Base-by-base conservation (phyloP, 2,329 filamentous ascomycete species). In the Sclerotinia minor region DNA sequence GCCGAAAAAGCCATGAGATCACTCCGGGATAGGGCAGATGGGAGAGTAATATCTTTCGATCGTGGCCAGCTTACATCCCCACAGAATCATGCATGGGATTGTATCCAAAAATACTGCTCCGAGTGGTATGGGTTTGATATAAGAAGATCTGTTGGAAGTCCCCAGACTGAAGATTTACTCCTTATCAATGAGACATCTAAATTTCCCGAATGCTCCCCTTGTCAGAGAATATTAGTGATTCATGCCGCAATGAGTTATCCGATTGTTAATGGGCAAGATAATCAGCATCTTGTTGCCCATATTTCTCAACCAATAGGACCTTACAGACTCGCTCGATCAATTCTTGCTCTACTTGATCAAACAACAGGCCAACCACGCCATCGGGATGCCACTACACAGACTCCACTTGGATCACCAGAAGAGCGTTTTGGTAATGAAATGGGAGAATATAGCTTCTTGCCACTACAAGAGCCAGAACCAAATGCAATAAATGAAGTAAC, bases 61-160 rank as follows among this genome's bases (percentile, higher is more conserved):
- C 67, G 69, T 24, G 50, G 61, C 26, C 24, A 26, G 6, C 29
- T 67, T 59, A 45, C 49, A 52, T 6, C 53, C 69, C 15, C 70
- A 59, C 19, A 68, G 67, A 35, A 38, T 71, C 7, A 26, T 29
- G 69, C 66, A 1, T 76, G 75, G 75, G 53, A 68, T 21, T 74
- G 71, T 64, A 72, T 75, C 26, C 58, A 72, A 53, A 70, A 49
- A 35, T 76, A 76, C 64, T 75, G 73, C 41, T 64, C 64, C 6
- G 70, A 73, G 32, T 76, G 75, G 75, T 76, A 73, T 65, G 74
- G 73, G 1, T 74, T 76, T 54, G 47, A 67, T 32, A 24, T 60
- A 1, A 29, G 19, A 17, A 32, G 45, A 3, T 53, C 24, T 29
- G 13, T 53, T 70, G 26, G 70, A 57, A 49, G 26, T 50, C 8